A percentile compares a stretch with the other conserved stretches of the same genome.
phyloP scores from a whole-genome alignment of 2,329 filamentous ascomycete species.

The Exophiala alcalophila region DNA sequence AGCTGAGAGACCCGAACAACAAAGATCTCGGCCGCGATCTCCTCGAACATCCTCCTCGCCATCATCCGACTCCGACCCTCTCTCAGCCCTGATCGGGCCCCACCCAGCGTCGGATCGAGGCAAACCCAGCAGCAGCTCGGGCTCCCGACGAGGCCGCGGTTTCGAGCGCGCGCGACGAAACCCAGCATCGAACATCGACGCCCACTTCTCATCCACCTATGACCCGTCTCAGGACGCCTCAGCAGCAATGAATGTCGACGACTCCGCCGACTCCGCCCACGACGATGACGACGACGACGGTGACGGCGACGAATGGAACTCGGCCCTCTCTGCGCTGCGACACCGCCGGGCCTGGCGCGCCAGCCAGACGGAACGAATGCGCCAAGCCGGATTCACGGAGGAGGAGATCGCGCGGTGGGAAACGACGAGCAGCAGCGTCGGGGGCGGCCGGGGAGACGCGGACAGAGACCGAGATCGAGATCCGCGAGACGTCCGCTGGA shows the following conservation, averaged over 20 bases:
- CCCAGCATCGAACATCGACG: constrained; percentile 63
- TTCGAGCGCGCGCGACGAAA: constrained; percentile 54
- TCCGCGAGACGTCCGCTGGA: constrained; percentile 70
- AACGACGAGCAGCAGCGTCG: constrained; percentile 10
- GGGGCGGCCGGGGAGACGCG: constrained; percentile 7
- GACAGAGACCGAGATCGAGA: constrained; percentile 49
- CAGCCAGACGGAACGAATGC: constrained; percentile 71
- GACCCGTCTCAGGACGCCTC: constrained; percentile 51
- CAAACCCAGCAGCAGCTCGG: no score
- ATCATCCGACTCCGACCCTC: constrained; percentile 60
- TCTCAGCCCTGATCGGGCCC: constrained; percentile 76
- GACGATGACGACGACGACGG: constrained; percentile 37
- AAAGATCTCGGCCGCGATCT: no score
- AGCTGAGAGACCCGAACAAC: not conserved
- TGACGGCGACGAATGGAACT: constrained; percentile 72
- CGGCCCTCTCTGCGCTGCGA: constrained; percentile 71
- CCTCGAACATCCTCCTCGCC: constrained; percentile 21
- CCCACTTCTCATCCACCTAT: constrained; percentile 69
- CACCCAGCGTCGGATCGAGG: no score
- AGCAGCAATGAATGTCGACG: no score
- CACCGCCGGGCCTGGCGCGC: constrained; percentile 77
- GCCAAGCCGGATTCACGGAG: constrained; percentile 74
- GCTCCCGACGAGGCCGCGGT: constrained; percentile 76
- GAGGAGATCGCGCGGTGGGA: constrained; percentile 70
- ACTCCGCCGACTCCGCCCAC: constrained; percentile 53